Base-by-base conservation (phyloP, 805 yeast genomes). In the Tetrapisispora iriomotensis region DNA sequence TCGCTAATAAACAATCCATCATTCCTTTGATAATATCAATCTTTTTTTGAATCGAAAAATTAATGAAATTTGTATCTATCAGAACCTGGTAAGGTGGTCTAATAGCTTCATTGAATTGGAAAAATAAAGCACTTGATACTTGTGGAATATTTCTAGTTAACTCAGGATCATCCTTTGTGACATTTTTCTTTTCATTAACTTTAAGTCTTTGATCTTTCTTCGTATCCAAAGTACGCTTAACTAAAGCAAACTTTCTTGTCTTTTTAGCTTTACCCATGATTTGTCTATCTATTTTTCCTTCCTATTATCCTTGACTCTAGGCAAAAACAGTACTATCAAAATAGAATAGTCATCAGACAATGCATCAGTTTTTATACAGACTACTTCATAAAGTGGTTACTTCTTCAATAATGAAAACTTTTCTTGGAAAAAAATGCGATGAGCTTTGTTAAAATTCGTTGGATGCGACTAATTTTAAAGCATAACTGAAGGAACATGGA, bases 201-300 rank as follows among this genome's bases (percentile, higher is more conserved):
- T 65, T 71, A 50, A 71, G 53, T 45, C 87, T 68, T 21, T 79
- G 74, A 47, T 84, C 95, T 49, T 81, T 83, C 47, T 80, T 57
- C 7, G 61, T 68, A 48, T 77, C 75, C 41, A 88, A 64, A 24
- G 88, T 77, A 44, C 95, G 77, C 64, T 92, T 92, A 42, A 85
- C 88, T 39, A 76, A 76, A n/a, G 94, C 95, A 56, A 90, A 86
- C 82, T 88, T 86, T 73, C 97, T 76, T 10, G 97, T 90, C 66
- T 92, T 92, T 68, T 82, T 87, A 24, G 95, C 95, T 62, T 87
- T 92, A 44, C 97, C 97, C 98, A 92, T 90, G n/a, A n/a, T n/a
- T n/a, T n/a, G n/a, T n/a, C n/a, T n/a, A n/a, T n/a, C n/a, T n/a
- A n/a, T n/a, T n/a, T n/a, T n/a, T n/a, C n/a, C n/a, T n/a, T n/a